Evolutionary conservation across 2,329 filamentous ascomycete species (phyloP).

Genomic region (Ilyonectria destructans): DNA sequence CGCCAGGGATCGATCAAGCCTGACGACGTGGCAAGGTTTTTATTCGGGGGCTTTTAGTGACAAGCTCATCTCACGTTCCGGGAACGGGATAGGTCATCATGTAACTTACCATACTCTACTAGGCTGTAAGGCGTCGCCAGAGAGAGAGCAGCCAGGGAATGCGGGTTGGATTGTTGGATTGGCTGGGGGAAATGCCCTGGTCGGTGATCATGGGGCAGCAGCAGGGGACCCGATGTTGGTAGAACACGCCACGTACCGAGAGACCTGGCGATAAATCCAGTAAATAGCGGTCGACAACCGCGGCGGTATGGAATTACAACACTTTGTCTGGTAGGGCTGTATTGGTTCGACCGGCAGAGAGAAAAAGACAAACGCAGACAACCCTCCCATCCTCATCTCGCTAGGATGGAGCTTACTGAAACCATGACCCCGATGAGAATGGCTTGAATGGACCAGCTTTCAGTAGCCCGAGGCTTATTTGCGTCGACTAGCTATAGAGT

Average conservation of each 20-base stretch:
- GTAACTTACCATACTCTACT: neutral
- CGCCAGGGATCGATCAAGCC: neutral
- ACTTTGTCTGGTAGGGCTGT: too few relatives aligned
- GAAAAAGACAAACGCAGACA: too few relatives aligned
- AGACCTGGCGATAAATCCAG: neutral
- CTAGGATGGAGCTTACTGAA: neutral
- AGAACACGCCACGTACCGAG: slow-evolving; percentile 6
- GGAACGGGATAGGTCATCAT: neutral
- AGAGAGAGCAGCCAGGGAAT: neutral
- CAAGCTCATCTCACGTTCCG: neutral
- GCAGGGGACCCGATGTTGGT: neutral
- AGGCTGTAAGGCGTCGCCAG: neutral
- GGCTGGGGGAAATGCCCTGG: slow-evolving; percentile 11
- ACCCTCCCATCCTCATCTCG: too few relatives aligned
- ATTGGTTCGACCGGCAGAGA: too few relatives aligned
- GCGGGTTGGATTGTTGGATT: neutral
- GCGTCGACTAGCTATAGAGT: neutral
- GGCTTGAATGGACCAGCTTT: neutral
- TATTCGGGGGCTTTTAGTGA: neutral
- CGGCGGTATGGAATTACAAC: too few relatives aligned
- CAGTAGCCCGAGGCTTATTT: neutral
- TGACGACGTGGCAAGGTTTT: slow-evolving; percentile 2
- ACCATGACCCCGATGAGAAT: too few relatives aligned
- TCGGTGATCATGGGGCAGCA: slow-evolving; percentile 9
- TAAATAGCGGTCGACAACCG: neutral